Evolutionary conservation across 2,329 filamentous ascomycete species (phyloP), one percentile per base, ranked within the genome.

Genomic region (Neofusicoccum sp.): DNA sequence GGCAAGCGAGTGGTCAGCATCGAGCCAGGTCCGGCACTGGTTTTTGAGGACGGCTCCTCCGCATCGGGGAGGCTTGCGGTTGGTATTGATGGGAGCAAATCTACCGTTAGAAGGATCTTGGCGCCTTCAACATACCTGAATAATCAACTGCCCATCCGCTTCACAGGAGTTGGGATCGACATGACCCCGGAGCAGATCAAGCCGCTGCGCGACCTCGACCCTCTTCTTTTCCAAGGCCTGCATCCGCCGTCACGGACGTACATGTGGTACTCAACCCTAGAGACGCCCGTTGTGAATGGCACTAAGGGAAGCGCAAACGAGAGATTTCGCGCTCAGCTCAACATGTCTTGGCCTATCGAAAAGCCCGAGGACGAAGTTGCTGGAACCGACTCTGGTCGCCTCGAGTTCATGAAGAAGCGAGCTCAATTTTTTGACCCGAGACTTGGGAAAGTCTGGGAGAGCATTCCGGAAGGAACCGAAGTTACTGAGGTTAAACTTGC

Each of bases 291-390:
- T 31, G 66, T 66, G 4, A 78, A 75, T 59, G 74, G 68, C 34
- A 78, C 69, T 24, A 70, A 61, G 12, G 73, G 69, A 0, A 73
- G 68, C 4, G 64, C 62, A 1, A 20, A 63, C 3, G 70, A 75
- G 53, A 71, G 69, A 12, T 81, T 78, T 62, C 73, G 75, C 43
- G 75, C 75, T 1, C 78, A 82, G 63, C 69, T 83, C 38, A 76
- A 76, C 60, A 69, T 81, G 41, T 82, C 79, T 7, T 83, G 81
- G 81, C 41, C 60, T 1, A 33, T 34, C 6, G 54, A 59, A 24
- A 12, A 34, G 6, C 24, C 58, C 2, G 53, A 60, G 20, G 63
- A 66, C 20, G 63, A 62, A 5, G 61, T 66, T 8, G 58, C 60
- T 1, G 16, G 14, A 1, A 62, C 62, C 3, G 41, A 57, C n/a